Evolutionary conservation across 78 protist species (phyloP), one percentile per base, ranked within the genome.

Genomic region (Corallochytrium limacisporum): DNA sequence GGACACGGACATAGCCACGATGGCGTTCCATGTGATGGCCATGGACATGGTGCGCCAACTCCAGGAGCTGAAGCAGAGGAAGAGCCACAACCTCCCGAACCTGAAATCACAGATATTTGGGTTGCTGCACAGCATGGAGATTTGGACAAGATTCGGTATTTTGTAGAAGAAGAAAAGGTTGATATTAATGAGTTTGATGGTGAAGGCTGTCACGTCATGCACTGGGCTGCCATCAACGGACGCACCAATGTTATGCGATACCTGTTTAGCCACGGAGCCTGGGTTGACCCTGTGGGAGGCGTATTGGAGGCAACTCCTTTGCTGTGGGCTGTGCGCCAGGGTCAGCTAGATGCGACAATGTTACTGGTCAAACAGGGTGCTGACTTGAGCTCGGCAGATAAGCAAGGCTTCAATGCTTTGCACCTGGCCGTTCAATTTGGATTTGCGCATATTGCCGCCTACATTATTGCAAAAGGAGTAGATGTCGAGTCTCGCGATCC

Each of bases 171-270:
- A 15, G 68, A 57, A 39, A 26, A 38, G 15, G 61, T 40, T 16
- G 68, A 70, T 1, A 50, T 57, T n/a, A 70, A 70, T 29, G 7
- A 3, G 0, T 33, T 42, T n/a, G 76, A 70, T n/a, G 32, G 38
- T 20, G 76, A 70, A 55, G 66, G 57, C 26, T 65, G 54, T 12
- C 44, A 53, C 24, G 69, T 70, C 55, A 28, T 70, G 35, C 76
- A 70, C 51, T 70, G 76, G 76, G 76, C 76, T 6, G 47, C 76
- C 9, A 70, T 70, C 35, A 70, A 70, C 66, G 49, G 57, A 53
- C 50, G 67, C 26, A 13, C 37, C 12, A 38, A 32, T 29, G 48
- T 70, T 16, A 54, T 57, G 33, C 43, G 51, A 0, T 63, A 38
- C 29, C 56, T 63, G 36, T 5, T 63, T 5, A 16, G 15, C n/a